Evolutionary conservation across 768 basidiomycete species (phyloP), one percentile per base, ranked within the genome.

Genomic region (Cystofilobasidium bisporidii): DNA sequence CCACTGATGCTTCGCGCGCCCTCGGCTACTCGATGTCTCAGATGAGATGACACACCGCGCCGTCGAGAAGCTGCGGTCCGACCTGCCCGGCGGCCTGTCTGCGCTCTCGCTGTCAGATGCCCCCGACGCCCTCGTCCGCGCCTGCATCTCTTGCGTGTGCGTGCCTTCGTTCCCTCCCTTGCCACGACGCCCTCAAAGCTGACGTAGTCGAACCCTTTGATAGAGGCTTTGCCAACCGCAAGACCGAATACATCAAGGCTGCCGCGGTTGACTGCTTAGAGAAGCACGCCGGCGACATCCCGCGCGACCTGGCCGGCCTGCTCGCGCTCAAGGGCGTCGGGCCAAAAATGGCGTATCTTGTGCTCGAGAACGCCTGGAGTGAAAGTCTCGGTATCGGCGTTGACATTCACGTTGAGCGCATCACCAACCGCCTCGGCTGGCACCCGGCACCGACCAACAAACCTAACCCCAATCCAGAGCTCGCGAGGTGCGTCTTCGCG

Each of bases 331-430:
- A 66, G 36, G 65, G 65, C 18, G 65, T 66, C 14, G 65, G 65
- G 18, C 65, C 65, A 18, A 66, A 66, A 43, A 66, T 66, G 65
- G 65, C 57, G 3, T 50, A 66, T 26, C 58, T 66, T 15, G 65
- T 66, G n/a, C 58, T 66, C 32, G 65, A 66, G 47, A 20, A 66
- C 47, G 65, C 65, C 26, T 66, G 65, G 65, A 28, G 48, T 12
- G 30, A 60, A 26, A 48, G 22, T 4, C 36, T 40, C 3, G 60
- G 60, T 14, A n/a, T 61, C 24, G 60, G 60, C 38, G 60, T 61
- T 26, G 65, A 66, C 36, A 61, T 66, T 22, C 65, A 66, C 47
- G 65, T 66, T 48, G 65, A 66, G n/a, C 43, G 65, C 9, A 61
- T 66, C 26, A 66, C 65, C 12, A 66, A 66, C 26, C 45, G 65